phyloP scores from a whole-genome alignment of 108 stramenopile species.

The Stephanodiscus triporus region DNA sequence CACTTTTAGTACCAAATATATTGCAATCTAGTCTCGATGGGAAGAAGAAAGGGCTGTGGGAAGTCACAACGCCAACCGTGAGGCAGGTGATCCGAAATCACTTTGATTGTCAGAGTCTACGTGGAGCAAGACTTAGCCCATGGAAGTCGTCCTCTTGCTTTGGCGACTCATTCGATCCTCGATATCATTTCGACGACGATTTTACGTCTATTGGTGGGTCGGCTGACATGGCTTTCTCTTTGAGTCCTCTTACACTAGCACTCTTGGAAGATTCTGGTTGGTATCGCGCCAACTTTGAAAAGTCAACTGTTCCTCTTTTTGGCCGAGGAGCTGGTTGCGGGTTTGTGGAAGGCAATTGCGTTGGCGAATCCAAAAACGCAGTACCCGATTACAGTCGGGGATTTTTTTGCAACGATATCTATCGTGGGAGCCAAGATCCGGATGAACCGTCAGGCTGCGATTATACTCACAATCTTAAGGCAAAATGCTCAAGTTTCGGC shows the following conservation, averaged over 20 bases:
- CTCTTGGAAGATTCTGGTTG: slow-evolving; percentile 55
- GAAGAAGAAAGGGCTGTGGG: slow-evolving; percentile 12
- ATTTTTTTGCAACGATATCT: slow-evolving; percentile 46
- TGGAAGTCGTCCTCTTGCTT: slow-evolving; percentile 50
- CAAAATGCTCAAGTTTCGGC: slow-evolving; percentile 23
- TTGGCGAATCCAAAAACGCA: slow-evolving; percentile 17
- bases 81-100: slow-evolving; percentile 51
- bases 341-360: slow-evolving; percentile 47
- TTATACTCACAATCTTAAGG: slow-evolving; percentile 56
- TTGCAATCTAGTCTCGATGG: slow-evolving; percentile 33
- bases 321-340: slow-evolving; percentile 55
- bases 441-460: slow-evolving; percentile 46
- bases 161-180: slow-evolving; percentile 55
- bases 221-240: slow-evolving; percentile 40
- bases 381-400: slow-evolving; percentile 49
- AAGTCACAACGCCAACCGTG: slow-evolving; percentile 55
- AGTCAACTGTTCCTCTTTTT: slow-evolving; percentile 39
- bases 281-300: slow-evolving; percentile 66
- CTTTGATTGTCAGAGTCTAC: slow-evolving; percentile 48
- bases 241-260: slow-evolving; percentile 51
- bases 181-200: slow-evolving; percentile 51
- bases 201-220: slow-evolving; percentile 24
- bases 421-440: background rate
- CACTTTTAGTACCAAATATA: slow-evolving; percentile 38
- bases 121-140: slow-evolving; percentile 45